Percentiles rank a stretch among this genome's conserved stretches.
Conservation (phyloP, 371 early-diverging fungal genomes). For the Lichtheimia hyalospora region DNA sequence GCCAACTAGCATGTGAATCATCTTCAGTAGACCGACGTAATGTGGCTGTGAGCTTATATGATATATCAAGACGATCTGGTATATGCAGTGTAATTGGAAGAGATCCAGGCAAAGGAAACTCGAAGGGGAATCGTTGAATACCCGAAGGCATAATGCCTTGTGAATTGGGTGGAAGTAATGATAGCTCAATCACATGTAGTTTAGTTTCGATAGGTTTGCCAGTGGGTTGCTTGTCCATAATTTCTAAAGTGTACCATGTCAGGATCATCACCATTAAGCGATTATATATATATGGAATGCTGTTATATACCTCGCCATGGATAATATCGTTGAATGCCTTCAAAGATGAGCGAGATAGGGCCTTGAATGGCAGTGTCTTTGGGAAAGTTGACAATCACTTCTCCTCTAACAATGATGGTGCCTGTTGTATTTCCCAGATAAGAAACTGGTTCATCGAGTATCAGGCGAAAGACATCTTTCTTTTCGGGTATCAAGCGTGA, state of each 20-base stretch:
- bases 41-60: slow-evolving; percentile 31
- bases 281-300: no score
- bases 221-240: slow-evolving; percentile 22
- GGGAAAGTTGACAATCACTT: slow-evolving; percentile 37
- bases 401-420: slow-evolving; percentile 42
- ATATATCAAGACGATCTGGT: slow-evolving; percentile 33
- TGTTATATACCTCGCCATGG: slow-evolving; percentile 33
- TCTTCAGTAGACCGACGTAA: slow-evolving; percentile 8
- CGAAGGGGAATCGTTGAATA: slow-evolving; percentile 44
- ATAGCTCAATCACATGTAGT: slow-evolving; percentile 34
- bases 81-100: slow-evolving; percentile 31
- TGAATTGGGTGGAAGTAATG: slow-evolving; percentile 37
- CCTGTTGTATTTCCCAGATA: slow-evolving; percentile 34
- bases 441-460: slow-evolving; percentile 36
- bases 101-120: slow-evolving; percentile 41
- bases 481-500: slow-evolving; percentile 5
- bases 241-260: slow-evolving; percentile 17
- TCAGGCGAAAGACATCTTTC: slow-evolving; percentile 22
- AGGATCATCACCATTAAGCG: not conserved
- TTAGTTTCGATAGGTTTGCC: slow-evolving; percentile 33
- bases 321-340: slow-evolving; percentile 39
- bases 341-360: slow-evolving; percentile 38
- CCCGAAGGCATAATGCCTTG: slow-evolving; percentile 45
- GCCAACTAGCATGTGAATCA: slow-evolving; percentile 2
- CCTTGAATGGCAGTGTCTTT: slow-evolving; percentile 41